phyloP scores from a whole-genome alignment of 2,329 filamentous ascomycete species.

The Sporothrix humicola region DNA sequence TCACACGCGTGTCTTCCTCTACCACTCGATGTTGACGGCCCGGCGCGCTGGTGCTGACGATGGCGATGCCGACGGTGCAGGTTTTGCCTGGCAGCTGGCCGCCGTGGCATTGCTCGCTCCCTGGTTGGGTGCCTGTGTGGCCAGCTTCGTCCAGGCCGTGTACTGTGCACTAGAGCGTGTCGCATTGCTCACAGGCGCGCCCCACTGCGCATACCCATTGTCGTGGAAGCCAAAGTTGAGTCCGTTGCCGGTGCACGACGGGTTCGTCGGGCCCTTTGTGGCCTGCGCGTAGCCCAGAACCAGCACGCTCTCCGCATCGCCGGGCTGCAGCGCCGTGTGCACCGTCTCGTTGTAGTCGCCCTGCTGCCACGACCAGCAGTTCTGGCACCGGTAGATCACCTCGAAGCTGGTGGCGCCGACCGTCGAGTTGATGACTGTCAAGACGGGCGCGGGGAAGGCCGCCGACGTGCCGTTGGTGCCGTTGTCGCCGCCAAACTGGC shows the following conservation, averaged over 20 bases:
- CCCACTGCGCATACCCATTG: constrained; percentile 39
- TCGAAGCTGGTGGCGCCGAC: constrained; percentile 64
- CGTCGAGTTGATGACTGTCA: constrained; percentile 64
- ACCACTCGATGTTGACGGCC: neutral
- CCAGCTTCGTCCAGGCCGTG: constrained; percentile 32
- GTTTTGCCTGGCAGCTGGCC: constrained; percentile 2
- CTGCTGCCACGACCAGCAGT: constrained; percentile 60
- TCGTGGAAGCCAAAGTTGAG: constrained; percentile 36
- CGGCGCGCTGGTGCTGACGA: neutral
- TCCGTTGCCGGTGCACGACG: constrained; percentile 31
- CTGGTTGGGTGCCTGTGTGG: constrained; percentile 37
- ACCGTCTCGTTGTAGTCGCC: constrained; percentile 51
- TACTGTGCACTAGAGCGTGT: constrained; percentile 28
- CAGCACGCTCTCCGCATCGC: constrained; percentile 44
- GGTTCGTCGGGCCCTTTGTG: constrained; percentile 40
- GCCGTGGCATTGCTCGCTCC: constrained; percentile 6
- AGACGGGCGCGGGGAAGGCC: constrained; percentile 31
- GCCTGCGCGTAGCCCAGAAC: constrained; percentile 64
- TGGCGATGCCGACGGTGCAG: neutral
- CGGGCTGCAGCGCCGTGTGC: constrained; percentile 47
- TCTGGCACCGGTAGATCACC: constrained; percentile 68
- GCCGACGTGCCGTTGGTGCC: constrained; percentile 31
- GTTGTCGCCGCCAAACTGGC: constrained; percentile 57
- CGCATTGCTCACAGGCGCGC: constrained; percentile 32
- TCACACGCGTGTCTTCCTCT: neutral